Percentiles rank a stretch among this genome's conserved stretches.
Conservation (phyloP, 805 yeast species). For the Cyberlindnera japonica region DNA sequence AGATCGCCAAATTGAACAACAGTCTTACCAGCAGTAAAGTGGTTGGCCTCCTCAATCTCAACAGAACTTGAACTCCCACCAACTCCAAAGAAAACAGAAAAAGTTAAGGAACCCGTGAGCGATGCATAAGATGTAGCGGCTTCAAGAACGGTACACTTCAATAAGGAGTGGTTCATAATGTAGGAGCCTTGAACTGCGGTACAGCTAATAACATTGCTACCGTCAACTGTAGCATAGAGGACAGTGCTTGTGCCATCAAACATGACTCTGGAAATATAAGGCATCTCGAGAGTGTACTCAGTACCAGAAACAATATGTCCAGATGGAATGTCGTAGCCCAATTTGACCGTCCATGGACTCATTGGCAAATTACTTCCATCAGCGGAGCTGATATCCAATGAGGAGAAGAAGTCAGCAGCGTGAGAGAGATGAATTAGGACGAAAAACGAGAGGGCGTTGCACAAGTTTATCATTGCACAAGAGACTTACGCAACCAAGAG, state of each 20-base stretch:
- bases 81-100: slow-evolving; percentile 30
- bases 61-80: slow-evolving; percentile 32
- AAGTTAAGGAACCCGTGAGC: slow-evolving; percentile 29
- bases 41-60: slow-evolving; percentile 32
- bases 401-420: slow-evolving; percentile 10
- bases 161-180: slow-evolving; percentile 26
- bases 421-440: slow-evolving; percentile 2
- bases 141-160: slow-evolving; percentile 28
- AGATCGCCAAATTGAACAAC: slow-evolving; percentile 26
- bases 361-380: slow-evolving; percentile 25
- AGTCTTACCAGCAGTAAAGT: slow-evolving; percentile 29
- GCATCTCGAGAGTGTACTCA: slow-evolving; percentile 26
- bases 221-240: slow-evolving; percentile 25
- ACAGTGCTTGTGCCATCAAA: slow-evolving; percentile 24
- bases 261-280: slow-evolving; percentile 33
- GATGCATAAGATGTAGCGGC: slow-evolving; percentile 19
- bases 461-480: slow-evolving; percentile 4
- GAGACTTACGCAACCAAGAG: background rate
- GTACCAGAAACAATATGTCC: slow-evolving; percentile 23
- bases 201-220: slow-evolving; percentile 30
- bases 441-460: slow-evolving; percentile 8
- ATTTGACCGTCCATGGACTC: slow-evolving; percentile 32
- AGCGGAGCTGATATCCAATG: slow-evolving; percentile 5
- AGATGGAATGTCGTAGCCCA: slow-evolving; percentile 26
- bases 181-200: slow-evolving; percentile 34